Percentiles rank a stretch among this genome's conserved stretches.
phyloP scores from a whole-genome alignment of 768 basidiomycete genomes.

The Pleurotus pulmonarius region DNA sequence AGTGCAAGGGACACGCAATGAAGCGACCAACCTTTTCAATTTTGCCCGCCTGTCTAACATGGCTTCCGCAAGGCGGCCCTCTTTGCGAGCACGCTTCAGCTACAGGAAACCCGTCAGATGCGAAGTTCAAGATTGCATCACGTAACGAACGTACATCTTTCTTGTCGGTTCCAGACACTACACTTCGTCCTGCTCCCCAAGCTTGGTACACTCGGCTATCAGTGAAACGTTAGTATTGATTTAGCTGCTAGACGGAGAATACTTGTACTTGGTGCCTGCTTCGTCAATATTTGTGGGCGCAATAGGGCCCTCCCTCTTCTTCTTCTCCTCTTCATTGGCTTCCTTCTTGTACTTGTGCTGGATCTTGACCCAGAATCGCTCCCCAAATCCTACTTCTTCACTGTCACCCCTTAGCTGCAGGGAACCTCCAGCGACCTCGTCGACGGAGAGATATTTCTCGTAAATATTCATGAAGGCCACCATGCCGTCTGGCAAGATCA shows the following conservation, averaged over 20 bases:
- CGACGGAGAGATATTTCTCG: constrained; percentile 82
- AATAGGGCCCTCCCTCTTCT: constrained; percentile 56
- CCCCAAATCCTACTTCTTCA: constrained; percentile 80
- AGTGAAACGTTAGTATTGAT: too few species aligned
- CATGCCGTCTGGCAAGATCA: constrained; percentile 80
- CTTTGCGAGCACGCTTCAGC: constrained; percentile 76
- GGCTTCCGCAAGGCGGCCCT: constrained; percentile 78
- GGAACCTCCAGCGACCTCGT: constrained; percentile 82
- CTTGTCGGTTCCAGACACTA: constrained; percentile 69
- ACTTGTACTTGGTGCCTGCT: constrained; percentile 63
- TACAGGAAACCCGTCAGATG: constrained; percentile 22
- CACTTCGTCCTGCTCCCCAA: constrained; percentile 77
- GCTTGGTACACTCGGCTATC: constrained; percentile 69
- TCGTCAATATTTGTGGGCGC: constrained; percentile 64
- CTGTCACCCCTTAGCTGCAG: constrained; percentile 79
- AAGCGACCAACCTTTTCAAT: constrained; percentile 63
- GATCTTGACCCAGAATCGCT: constrained; percentile 87
- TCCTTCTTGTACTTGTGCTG: constrained; percentile 89
- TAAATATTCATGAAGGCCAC: constrained; percentile 86
- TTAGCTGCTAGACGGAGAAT: too few species aligned
- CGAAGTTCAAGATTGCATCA: not conserved
- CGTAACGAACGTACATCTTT: constrained; percentile 50
- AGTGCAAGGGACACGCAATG: not conserved
- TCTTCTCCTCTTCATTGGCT: constrained; percentile 74
- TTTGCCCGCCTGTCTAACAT: constrained; percentile 78